phyloP scores from a whole-genome alignment of 495 filamentous ascomycete genomes.

The Aspergillus mulundensis region DNA sequence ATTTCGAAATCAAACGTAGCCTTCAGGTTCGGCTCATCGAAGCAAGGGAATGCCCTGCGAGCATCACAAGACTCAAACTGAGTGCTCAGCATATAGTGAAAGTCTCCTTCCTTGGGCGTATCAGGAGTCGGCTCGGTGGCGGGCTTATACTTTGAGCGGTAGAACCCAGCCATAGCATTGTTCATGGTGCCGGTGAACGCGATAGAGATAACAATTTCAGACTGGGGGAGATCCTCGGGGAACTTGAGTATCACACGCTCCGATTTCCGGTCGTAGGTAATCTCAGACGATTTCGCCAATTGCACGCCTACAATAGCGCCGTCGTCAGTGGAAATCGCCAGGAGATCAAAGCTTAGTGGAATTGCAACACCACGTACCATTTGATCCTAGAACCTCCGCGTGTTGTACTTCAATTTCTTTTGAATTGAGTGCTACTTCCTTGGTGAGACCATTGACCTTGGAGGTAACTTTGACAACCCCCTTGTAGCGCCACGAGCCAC shows the following conservation, averaged over 20 bases:
- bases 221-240: slow-evolving; percentile 55
- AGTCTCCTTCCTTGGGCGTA: slow-evolving; percentile 72
- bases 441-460: slow-evolving; percentile 57
- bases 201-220: slow-evolving; percentile 62
- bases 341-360: slow-evolving; percentile 1
- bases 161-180: slow-evolving; percentile 94
- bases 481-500: slow-evolving; percentile 71
- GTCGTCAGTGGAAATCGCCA: slow-evolving; percentile 10
- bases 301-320: slow-evolving; percentile 21
- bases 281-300: slow-evolving; percentile 55
- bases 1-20: slow-evolving; percentile 91
- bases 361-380: slow-evolving; percentile 21
- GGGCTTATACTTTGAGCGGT: slow-evolving; percentile 91
- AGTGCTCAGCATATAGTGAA: slow-evolving; percentile 90
- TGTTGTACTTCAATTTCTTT: slow-evolving; percentile 42
- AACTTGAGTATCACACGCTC: slow-evolving; percentile 77
- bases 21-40: slow-evolving; percentile 96
- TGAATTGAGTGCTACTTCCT: slow-evolving; percentile 70
- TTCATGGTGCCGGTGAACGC: slow-evolving; percentile 85
- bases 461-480: slow-evolving; percentile 66
- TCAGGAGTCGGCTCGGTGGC: slow-evolving; percentile 60
- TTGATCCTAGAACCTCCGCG: slow-evolving; percentile 30
- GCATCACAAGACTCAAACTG: slow-evolving; percentile 98
- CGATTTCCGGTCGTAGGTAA: slow-evolving; percentile 72
- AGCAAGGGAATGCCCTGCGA: slow-evolving; percentile 90